A percentile compares a stretch with the other conserved stretches of the same genome.
phyloP scores from a whole-genome alignment of 768 basidiomycete species.

The Lyophyllum atratum region DNA sequence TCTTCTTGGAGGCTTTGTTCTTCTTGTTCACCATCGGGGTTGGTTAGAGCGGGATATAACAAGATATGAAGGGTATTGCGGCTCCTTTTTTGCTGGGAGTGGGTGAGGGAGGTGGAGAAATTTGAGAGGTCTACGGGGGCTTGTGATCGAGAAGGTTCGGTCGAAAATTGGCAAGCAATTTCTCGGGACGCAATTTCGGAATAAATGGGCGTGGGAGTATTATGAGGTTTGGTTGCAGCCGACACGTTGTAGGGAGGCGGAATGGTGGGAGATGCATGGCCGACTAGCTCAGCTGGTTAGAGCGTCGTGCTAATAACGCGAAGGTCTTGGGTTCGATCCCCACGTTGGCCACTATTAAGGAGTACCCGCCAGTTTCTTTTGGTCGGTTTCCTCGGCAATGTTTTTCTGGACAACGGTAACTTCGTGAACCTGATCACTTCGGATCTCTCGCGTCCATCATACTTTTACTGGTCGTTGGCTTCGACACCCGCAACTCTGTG shows the following conservation, averaged over 20 bases:
- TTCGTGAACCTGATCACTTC: not conserved
- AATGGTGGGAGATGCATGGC: no score
- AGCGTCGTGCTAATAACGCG: constrained; percentile 90
- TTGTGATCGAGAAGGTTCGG: not conserved
- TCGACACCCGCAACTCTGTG: not conserved
- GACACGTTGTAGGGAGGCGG: no score
- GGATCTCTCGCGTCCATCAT: no score
- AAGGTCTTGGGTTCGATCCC: constrained; percentile 85
- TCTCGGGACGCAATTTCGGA: not conserved
- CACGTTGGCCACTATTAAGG: constrained; percentile 58
- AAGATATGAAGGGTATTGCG: constrained; percentile 7
- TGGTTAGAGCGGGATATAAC: not conserved
- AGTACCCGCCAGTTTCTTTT: not conserved
- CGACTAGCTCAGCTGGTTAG: constrained; percentile 95
- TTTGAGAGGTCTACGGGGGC: not conserved
- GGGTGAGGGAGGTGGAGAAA: not conserved
- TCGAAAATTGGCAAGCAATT: not conserved
- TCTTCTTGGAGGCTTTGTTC: constrained; percentile 20
- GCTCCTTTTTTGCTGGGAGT: not conserved
- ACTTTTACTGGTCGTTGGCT: no score
- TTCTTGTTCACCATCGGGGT: constrained; percentile 22
- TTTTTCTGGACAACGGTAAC: not conserved
- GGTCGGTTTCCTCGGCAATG: not conserved
- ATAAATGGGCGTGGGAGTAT: constrained; percentile 1
- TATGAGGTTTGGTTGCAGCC: not conserved